These are phyloP conservation scores for Prunus salicina DNA, from an alignment of 306 rosid species.

Conservation along the genomic window DNA sequence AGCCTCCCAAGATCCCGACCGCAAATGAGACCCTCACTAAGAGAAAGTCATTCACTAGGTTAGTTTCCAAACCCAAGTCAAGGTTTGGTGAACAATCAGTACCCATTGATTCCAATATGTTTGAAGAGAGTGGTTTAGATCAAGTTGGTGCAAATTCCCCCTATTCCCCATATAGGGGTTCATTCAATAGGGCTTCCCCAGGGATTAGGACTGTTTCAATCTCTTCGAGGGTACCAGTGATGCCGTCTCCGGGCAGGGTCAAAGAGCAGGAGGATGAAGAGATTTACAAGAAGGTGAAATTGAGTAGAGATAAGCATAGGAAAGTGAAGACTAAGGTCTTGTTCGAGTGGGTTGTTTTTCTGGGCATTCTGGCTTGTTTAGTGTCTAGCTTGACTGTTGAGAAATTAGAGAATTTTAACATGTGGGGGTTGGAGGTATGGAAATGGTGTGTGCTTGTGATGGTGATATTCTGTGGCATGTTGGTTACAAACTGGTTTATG, in stretches of 20 bases:
- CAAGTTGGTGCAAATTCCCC: constrained; percentile 47
- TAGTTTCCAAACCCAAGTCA: constrained; percentile 73
- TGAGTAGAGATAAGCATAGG: constrained; percentile 46
- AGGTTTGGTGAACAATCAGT: constrained; percentile 71
- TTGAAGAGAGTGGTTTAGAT: constrained; percentile 51
- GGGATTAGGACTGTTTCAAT: constrained; percentile 32
- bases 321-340: constrained; percentile 40
- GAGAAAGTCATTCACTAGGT: constrained; percentile 53
- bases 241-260: constrained; percentile 39
- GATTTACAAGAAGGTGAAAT: constrained; percentile 52
- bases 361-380: constrained; percentile 44
- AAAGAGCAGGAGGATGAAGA: constrained; percentile 63
- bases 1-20: constrained; percentile 53
- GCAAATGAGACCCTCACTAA: constrained; percentile 31
- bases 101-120: constrained; percentile 29
- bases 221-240: constrained; percentile 38
- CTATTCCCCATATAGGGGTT: constrained; percentile 41
- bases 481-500: constrained; percentile 78
- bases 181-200: constrained; percentile 50
- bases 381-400: constrained; percentile 53
- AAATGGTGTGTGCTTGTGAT: constrained; percentile 77
- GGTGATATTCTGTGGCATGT: constrained; percentile 76
- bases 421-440: constrained; percentile 76
- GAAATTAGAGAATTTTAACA: constrained; percentile 10
- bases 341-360: constrained; percentile 44